phyloP scores from a whole-genome alignment of 2,329 filamentous ascomycete genomes.

The Penicillium sp. region DNA sequence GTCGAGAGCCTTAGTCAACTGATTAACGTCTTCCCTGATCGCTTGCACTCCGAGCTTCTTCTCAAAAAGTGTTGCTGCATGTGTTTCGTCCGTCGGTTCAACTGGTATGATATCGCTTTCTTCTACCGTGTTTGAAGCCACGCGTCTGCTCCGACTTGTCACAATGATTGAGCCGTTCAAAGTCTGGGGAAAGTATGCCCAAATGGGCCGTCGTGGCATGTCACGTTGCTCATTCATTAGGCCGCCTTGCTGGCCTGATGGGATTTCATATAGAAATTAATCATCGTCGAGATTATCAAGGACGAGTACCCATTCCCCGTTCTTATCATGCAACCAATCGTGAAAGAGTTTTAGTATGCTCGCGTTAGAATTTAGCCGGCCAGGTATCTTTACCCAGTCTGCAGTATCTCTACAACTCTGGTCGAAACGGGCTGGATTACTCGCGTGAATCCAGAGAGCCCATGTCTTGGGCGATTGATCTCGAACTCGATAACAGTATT shows the following conservation, averaged over 20 bases:
- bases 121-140: constrained; percentile 5
- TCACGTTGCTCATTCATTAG: neutral
- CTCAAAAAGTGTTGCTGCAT: constrained; percentile 28
- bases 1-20: constrained; percentile 19
- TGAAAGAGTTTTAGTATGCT: constrained; percentile 33
- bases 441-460: constrained; percentile 42
- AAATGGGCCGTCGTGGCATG: neutral
- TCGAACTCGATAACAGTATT: constrained; percentile 35
- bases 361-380: constrained; percentile 29
- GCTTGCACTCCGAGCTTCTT: constrained; percentile 23
- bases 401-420: constrained; percentile 1
- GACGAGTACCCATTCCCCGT: constrained; percentile 23
- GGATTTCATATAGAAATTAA: constrained; percentile 8
- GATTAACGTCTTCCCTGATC: neutral
- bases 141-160: constrained; percentile 14
- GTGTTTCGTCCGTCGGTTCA: constrained; percentile 28
- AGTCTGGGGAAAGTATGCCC: constrained; percentile 14
- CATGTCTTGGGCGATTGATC: constrained; percentile 28
- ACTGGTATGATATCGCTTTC: constrained; percentile 15
- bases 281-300: constrained; percentile 29
- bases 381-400: constrained; percentile 5
- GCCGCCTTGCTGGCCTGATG: neutral
- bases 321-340: constrained; percentile 22
- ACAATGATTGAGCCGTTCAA: constrained; percentile 16
- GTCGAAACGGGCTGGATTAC: constrained; percentile 21